Evolutionary conservation across 345 rosid genomes (phyloP).

Genomic region (Erodium maritimum): DNA sequence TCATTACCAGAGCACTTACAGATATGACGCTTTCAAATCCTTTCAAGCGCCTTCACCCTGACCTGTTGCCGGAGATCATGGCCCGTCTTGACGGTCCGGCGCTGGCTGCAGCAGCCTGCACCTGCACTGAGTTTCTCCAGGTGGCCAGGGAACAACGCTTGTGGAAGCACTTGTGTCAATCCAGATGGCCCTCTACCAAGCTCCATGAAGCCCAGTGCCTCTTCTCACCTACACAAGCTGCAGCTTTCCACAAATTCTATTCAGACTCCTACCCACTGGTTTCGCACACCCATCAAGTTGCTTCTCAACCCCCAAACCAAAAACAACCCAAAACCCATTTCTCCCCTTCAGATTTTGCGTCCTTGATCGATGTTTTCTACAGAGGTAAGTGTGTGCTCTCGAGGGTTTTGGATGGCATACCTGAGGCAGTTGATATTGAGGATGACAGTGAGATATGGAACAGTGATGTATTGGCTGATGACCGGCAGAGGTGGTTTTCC

Average conservation of each 20-base stretch:
- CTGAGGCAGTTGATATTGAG: slow-evolving; percentile 2
- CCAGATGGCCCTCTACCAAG: slow-evolving; percentile 31
- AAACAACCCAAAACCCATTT: background rate
- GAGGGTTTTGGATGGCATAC: slow-evolving; percentile 14
- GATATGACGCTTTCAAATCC: background rate
- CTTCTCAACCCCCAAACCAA: background rate
- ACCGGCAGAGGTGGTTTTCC: slow-evolving; percentile 10
- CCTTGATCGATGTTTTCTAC: slow-evolving; percentile 22
- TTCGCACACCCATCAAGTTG: background rate
- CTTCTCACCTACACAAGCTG: background rate
- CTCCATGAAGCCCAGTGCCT: slow-evolving; percentile 10
- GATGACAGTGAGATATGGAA: background rate
- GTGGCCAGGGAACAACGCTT: slow-evolving; percentile 14
- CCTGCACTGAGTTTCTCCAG: slow-evolving; percentile 16
- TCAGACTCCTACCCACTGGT: slow-evolving; percentile 20
- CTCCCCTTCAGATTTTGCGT: slow-evolving; percentile 18
- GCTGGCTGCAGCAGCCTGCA: slow-evolving; percentile 24
- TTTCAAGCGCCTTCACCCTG: slow-evolving; percentile 14
- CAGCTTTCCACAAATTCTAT: slow-evolving; percentile 21
- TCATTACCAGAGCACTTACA: too few species aligned
- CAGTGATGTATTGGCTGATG: background rate
- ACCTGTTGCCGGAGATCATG: slow-evolving; percentile 16
- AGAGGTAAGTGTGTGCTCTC: slow-evolving; percentile 18
- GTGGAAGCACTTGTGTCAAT: slow-evolving; percentile 18
- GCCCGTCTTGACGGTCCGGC: slow-evolving; percentile 20